Base-by-base conservation (phyloP, 1,139 yeast genomes). In the Geotrichum restrictum region DNA sequence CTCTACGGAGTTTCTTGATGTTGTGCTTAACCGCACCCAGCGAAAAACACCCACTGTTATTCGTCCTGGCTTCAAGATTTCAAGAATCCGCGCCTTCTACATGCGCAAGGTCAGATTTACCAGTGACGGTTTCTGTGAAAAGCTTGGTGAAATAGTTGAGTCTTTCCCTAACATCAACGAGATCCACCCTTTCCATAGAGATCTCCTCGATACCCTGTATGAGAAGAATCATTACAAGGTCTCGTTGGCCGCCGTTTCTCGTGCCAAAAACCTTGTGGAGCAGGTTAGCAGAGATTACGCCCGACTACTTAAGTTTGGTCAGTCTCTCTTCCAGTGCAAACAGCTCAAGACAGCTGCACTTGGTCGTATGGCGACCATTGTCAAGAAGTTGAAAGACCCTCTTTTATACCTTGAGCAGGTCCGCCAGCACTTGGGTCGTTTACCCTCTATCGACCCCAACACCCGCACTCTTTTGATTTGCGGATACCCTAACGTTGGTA, bases 401-500 rank as follows among this genome's bases (percentile, higher is more conserved):
- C 77, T 93, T 59, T 79, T 82, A 48, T 93, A 94, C 74, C 78
- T 93, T 69, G 99, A 93, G 74, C 98, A 93, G 75, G 99, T 93
- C 57, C 86, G 99, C 75, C 99, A 93, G 75, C 99, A 93, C 76
- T 81, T 93, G 76, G 96, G 98, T 62, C 91, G 99, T 81, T 78
- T 93, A 64, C 99, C 99, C 57, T 82, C 94, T 63, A 94, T 93
- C 69, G 98, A 93, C 71, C 98, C 99, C 66, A 93, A 93, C 72
- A 94, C 99, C 54, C 85, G 99, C 77, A 94, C 99, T 36, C 77
- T 93, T 64, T 79, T 93, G 66, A 91, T 94, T 66, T 94, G 98
- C 76, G 99, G 99, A 58, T 93, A 93, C 74, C 99, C 99, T 54
- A 93, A 93, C 71, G 99, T 93, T 57, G 99, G 99, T 74, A 93